Percentiles rank a stretch among this genome's conserved stretches.
phyloP scores from a whole-genome alignment of 148 eudicot genomes.

The Salicornia ramosissima region DNA sequence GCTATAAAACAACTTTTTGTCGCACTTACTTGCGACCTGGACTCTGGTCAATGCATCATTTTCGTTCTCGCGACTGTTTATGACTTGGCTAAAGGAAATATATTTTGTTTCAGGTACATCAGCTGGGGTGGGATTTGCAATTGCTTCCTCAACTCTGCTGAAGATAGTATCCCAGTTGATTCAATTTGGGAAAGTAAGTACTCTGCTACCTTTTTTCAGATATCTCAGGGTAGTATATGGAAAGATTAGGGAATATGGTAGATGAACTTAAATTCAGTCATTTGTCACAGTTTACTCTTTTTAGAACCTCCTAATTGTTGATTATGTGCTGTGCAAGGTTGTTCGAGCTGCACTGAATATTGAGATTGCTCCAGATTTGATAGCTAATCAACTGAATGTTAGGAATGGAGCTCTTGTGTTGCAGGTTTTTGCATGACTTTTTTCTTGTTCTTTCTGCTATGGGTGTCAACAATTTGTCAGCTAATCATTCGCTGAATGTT shows the following conservation, averaged over 20 bases:
- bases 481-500: neutral
- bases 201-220: neutral
- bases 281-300: neutral
- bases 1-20: too few relatives aligned
- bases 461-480: neutral
- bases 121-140: slow-evolving; percentile 95
- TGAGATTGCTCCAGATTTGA: slow-evolving; percentile 75
- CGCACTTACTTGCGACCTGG: too few relatives aligned
- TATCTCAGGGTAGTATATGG: neutral
- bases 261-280: neutral
- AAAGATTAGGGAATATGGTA: neutral
- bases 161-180: slow-evolving; percentile 84
- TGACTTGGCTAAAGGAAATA: neutral
- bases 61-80: neutral
- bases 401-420: neutral
- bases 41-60: too few relatives aligned
- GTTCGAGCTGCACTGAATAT: slow-evolving; percentile 79
- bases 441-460: too few relatives aligned
- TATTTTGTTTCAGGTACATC: slow-evolving; percentile 64
- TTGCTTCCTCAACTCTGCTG: slow-evolving; percentile 81
- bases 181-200: slow-evolving; percentile 63
- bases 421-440: neutral
- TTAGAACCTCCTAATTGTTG: slow-evolving; percentile 9
- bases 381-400: neutral
- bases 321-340: slow-evolving; percentile 41